Conservation (phyloP, 306 rosid species). For the Castanospermum australe region DNA sequence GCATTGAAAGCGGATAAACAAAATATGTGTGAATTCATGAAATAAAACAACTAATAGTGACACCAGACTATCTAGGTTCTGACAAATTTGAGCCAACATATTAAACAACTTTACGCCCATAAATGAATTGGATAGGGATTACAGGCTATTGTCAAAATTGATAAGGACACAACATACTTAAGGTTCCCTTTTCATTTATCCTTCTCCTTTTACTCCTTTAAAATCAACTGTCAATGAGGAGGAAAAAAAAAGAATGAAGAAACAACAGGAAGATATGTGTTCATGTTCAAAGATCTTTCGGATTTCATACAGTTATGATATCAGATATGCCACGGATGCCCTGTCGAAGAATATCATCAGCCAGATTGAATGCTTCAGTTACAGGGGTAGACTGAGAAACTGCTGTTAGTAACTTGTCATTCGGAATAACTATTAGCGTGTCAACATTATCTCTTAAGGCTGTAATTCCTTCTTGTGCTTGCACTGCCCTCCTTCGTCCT, state of each 20-base stretch:
- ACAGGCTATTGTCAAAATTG: not conserved
- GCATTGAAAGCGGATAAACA: not conserved
- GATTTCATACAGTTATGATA: slow-evolving; percentile 68
- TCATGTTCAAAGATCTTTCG: not conserved
- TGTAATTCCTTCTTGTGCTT: slow-evolving; percentile 93
- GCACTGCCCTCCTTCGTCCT: slow-evolving; percentile 87
- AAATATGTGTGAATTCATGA: not conserved
- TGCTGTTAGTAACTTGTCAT: slow-evolving; percentile 86
- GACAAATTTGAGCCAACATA: not conserved
- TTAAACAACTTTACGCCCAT: not conserved
- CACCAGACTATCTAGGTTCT: not conserved
- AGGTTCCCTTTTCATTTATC: not conserved
- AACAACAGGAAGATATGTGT: not conserved
- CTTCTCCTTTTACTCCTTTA: not conserved
- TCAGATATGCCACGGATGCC: slow-evolving; percentile 94
- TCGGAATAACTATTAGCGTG: slow-evolving; percentile 85
- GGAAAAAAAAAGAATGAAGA: not conserved
- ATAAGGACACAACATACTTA: not conserved
- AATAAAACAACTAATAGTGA: not conserved
- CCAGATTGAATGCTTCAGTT: slow-evolving; percentile 87
- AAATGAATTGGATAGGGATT: not conserved
- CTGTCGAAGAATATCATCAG: slow-evolving; percentile 88
- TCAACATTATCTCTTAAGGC: slow-evolving; percentile 86
- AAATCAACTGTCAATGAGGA: not conserved
- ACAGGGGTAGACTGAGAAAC: slow-evolving; percentile 87